A percentile compares a stretch with the other conserved stretches of the same genome.
Evolutionary conservation across 371 early-diverging fungal species (phyloP).

Genomic region (Mortierella sp.): DNA sequence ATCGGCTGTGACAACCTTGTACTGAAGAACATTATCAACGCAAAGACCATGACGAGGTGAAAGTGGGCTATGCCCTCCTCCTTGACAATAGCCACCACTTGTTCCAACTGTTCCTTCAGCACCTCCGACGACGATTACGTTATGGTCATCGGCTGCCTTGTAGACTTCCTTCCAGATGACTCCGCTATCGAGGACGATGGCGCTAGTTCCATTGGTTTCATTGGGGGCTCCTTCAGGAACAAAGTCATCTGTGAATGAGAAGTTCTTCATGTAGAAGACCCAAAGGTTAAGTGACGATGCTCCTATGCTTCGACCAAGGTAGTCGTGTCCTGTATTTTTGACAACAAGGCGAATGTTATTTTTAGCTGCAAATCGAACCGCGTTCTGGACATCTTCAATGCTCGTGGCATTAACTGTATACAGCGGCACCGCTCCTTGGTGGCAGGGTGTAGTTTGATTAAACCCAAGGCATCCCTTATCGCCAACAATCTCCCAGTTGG

Average conservation of each 20-base stretch:
- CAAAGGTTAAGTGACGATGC: constrained; percentile 59
- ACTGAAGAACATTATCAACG: constrained; percentile 63
- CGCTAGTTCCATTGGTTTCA: constrained; percentile 3
- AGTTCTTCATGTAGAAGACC: constrained; percentile 56
- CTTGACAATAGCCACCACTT: constrained; percentile 52
- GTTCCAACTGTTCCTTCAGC: constrained; percentile 42
- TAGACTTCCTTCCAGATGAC: constrained; percentile 41
- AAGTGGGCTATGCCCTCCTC: constrained; percentile 54
- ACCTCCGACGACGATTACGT: constrained; percentile 51
- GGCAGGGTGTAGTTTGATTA: constrained; percentile 22
- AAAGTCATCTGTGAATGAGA: constrained; percentile 30
- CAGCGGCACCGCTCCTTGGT: constrained; percentile 40
- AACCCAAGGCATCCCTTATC: constrained; percentile 27
- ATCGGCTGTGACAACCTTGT: constrained; percentile 60
- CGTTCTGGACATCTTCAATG: constrained; percentile 39
- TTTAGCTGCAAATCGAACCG: constrained; percentile 58
- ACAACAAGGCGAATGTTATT: constrained; percentile 60
- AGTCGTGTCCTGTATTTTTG: constrained; percentile 66
- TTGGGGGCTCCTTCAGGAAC: constrained; percentile 23
- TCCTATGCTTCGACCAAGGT: constrained; percentile 57
- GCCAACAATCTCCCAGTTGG: constrained; percentile 28
- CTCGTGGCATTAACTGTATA: constrained; percentile 35
- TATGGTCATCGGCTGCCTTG: constrained; percentile 13
- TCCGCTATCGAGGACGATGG: constrained; percentile 29
- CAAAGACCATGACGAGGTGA: constrained; percentile 59